Evolutionary conservation across 768 basidiomycete genomes (phyloP), one percentile per base, ranked within the genome.

Genomic region (Coprinellus aureogranulatus): DNA sequence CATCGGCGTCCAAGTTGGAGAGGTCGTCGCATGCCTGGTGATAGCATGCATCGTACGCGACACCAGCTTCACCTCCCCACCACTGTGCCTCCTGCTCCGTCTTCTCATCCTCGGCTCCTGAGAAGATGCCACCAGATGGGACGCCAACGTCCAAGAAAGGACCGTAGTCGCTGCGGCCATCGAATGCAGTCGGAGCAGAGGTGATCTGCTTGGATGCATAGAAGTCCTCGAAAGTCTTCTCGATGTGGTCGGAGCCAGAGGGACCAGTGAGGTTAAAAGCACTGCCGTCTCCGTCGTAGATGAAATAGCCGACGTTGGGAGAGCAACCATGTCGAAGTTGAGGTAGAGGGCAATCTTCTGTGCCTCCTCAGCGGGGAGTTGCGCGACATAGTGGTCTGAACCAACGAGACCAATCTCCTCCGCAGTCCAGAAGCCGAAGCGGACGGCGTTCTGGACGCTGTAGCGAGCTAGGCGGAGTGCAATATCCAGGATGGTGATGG

Each of bases 311-410:
- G 47, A 54, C 65, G 55, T 72, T 72, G 45, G 70, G 66, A 11
- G 70, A 70, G 71, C 71, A 30, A 69, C 65, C 71, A 72, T 72
- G 58, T 72, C 71, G 54, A 72, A 68, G 64, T 72, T 71, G 61
- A 71, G 69, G 58, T 72, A 70, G 20, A 70, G 66, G n/a, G 68
- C 69, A 23, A 71, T 67, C 51, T 70, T 70, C 14, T 61, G 48
- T 8, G 62, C 61, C 48, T 71, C 68, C 6, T 56, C 61, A 4
- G 59, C 60, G 28, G 70, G 45, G 16, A 72, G 64, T 55, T 54
- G 59, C 22, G 65, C 60, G 41, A 70, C 66, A 59, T 72, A 72
- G 61, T 71, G 61, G 8, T 64, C 61, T 11, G 71, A 68, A 4
- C 71, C 71, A 44, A 71, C 62, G 42, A 71, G 65, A 27, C 69